Percentiles rank a stretch among this genome's conserved stretches.
phyloP scores from a whole-genome alignment of 1,284 basidiomycete genomes.

The Dichomitus squalens region DNA sequence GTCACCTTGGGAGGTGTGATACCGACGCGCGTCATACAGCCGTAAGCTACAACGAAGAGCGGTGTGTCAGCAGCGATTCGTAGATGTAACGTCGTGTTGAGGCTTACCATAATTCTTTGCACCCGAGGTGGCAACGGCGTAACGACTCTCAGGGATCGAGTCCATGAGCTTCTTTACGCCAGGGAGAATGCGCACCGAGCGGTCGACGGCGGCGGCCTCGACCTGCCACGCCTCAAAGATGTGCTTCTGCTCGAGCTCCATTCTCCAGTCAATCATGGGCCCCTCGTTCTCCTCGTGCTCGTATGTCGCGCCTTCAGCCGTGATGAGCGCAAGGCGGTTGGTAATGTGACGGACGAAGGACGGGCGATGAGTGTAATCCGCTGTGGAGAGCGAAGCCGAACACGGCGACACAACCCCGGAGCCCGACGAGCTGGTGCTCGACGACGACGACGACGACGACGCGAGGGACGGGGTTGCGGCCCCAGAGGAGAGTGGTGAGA shows the following conservation, averaged over 20 bases:
- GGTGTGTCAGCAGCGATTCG: neutral
- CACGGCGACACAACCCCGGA: too few relatives aligned
- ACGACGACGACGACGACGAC: neutral
- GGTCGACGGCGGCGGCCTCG: slow-evolving; percentile 63
- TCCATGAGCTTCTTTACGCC: slow-evolving; percentile 67
- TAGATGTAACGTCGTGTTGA: slow-evolving; percentile 5
- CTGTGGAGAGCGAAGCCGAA: neutral
- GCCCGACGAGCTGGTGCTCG: neutral
- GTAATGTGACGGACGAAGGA: slow-evolving; percentile 55
- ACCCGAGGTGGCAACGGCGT: slow-evolving; percentile 78
- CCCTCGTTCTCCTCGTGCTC: slow-evolving; percentile 41
- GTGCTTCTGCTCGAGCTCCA: slow-evolving; percentile 34
- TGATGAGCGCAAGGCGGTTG: too few relatives aligned
- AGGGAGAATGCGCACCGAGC: too few relatives aligned
- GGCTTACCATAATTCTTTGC: slow-evolving; percentile 70
- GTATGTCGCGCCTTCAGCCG: slow-evolving; percentile 37
- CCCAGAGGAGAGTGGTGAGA: slow-evolving; percentile 30
- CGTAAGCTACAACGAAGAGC: slow-evolving; percentile 48
- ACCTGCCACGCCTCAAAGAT: slow-evolving; percentile 55
- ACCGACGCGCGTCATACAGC: slow-evolving; percentile 74
- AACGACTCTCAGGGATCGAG: slow-evolving; percentile 66
- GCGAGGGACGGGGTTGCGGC: slow-evolving; percentile 17
- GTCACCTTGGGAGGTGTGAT: slow-evolving; percentile 73
- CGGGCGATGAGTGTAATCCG: slow-evolving; percentile 49
- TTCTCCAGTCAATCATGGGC: slow-evolving; percentile 32